A percentile compares a stretch with the other conserved stretches of the same genome.
These are phyloP conservation scores for Excoecaria cochinchinensis DNA, from an alignment of 345 rosid species.

Conservation along the genomic window DNA sequence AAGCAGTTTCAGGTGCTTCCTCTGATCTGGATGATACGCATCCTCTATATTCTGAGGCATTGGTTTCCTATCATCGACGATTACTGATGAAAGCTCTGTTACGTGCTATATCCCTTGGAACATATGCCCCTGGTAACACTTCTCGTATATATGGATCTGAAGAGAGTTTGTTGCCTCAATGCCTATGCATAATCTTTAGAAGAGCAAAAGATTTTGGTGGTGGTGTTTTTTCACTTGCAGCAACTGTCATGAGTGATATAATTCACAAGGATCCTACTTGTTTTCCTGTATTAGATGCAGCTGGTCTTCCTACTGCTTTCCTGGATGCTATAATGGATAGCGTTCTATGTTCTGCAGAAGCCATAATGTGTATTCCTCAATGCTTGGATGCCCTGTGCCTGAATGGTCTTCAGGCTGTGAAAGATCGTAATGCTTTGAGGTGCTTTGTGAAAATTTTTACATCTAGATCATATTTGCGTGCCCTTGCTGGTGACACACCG, in stretches of 20 bases:
- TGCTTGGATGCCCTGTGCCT: slow-evolving; percentile 96
- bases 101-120: slow-evolving; percentile 91
- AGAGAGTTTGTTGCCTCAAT: slow-evolving; percentile 82
- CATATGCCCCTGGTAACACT: slow-evolving; percentile 89
- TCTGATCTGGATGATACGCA: slow-evolving; percentile 53
- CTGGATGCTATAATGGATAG: slow-evolving; percentile 90
- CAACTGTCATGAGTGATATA: slow-evolving; percentile 92
- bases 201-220: slow-evolving; percentile 95
- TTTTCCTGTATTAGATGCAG: slow-evolving; percentile 77
- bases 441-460: slow-evolving; percentile 94
- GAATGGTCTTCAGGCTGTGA: slow-evolving; percentile 87
- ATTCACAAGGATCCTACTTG: slow-evolving; percentile 97
- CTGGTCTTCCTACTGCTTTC: slow-evolving; percentile 90
- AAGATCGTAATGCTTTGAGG: slow-evolving; percentile 79
- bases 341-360: slow-evolving; percentile 82
- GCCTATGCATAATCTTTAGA: slow-evolving; percentile 74
- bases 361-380: slow-evolving; percentile 93
- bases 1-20: slow-evolving; percentile 38
- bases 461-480: slow-evolving; percentile 70
- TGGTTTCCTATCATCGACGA: slow-evolving; percentile 74
- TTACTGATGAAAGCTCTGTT: slow-evolving; percentile 75
- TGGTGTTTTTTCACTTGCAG: slow-evolving; percentile 95
- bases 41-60: slow-evolving; percentile 77
- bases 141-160: slow-evolving; percentile 76
- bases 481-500: slow-evolving; percentile 76